A percentile compares a stretch with the other conserved stretches of the same genome.
These are phyloP conservation scores for Lotus japonicus DNA, from an alignment of 306 rosid species.

Conservation along the genomic window DNA sequence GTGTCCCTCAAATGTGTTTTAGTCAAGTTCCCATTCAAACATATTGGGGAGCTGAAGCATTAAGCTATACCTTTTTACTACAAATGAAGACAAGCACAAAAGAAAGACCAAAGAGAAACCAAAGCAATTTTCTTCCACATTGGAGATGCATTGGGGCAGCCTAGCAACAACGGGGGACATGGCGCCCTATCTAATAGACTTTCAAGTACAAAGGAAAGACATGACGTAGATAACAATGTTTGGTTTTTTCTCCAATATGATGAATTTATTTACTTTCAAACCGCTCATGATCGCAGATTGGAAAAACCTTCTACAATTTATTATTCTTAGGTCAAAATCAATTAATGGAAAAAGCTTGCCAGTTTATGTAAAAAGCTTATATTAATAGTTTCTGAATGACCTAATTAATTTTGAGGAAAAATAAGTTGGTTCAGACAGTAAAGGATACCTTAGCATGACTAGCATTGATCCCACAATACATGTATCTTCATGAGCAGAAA, in stretches of 20 bases:
- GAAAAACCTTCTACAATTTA: not conserved
- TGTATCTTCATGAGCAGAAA: no score
- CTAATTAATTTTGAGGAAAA: no score
- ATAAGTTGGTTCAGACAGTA: not conserved
- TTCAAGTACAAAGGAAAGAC: constrained; percentile 22
- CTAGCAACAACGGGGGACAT: constrained; percentile 11
- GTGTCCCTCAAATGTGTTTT: not conserved
- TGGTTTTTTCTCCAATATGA: constrained; percentile 21
- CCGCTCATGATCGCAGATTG: constrained; percentile 12
- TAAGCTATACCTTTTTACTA: not conserved
- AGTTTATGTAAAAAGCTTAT: no score
- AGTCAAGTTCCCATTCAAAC: not conserved
- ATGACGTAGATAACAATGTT: constrained; percentile 15
- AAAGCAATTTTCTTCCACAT: no score
- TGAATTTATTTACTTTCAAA: constrained; percentile 6
- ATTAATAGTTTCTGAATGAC: no score
- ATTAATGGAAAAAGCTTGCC: no score
- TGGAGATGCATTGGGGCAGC: not conserved
- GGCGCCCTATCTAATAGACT: constrained; percentile 1
- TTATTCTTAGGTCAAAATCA: no score
- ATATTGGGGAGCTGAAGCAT: not conserved
- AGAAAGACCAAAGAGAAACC: not conserved
- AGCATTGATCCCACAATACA: not conserved
- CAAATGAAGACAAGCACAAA: not conserved
- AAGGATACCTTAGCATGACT: not conserved